These are phyloP conservation scores for Gastrodia elata DNA, from an alignment of 106 monocot genomes.

Conservation along the genomic window DNA sequence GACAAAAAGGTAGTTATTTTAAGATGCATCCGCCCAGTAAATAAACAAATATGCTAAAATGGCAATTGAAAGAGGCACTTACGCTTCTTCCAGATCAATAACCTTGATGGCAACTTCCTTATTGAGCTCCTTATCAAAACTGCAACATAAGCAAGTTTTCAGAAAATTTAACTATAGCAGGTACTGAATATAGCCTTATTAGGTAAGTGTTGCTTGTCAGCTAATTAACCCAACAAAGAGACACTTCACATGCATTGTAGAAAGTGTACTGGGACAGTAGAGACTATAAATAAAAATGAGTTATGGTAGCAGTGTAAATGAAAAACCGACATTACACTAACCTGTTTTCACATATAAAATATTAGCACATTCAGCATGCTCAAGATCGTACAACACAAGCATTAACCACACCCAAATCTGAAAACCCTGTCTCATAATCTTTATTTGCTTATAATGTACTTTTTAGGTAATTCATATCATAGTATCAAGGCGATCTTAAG, in stretches of 20 bases:
- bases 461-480: conserved; percentile 1
- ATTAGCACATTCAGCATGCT: not conserved
- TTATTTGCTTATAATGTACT: not conserved
- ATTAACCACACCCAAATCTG: not conserved
- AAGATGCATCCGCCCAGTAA: not conserved
- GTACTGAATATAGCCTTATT: not conserved
- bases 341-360: not conserved
- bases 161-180: not conserved
- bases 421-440: not conserved
- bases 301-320: not conserved
- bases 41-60: not conserved
- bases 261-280: not conserved
- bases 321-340: not conserved
- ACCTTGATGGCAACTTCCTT: conserved; percentile 98
- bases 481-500: not conserved
- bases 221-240: not conserved
- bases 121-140: conserved; percentile 86
- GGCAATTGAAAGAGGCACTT: conserved; percentile 20
- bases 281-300: not conserved
- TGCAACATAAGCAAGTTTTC: conserved; percentile 21
- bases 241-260: not conserved
- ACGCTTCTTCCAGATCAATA: conserved; percentile 99
- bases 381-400: not conserved
- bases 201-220: not conserved
- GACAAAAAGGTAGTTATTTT: not conserved